phyloP scores from a whole-genome alignment of 2,329 filamentous ascomycete species.

The Talaromyces sp. region DNA sequence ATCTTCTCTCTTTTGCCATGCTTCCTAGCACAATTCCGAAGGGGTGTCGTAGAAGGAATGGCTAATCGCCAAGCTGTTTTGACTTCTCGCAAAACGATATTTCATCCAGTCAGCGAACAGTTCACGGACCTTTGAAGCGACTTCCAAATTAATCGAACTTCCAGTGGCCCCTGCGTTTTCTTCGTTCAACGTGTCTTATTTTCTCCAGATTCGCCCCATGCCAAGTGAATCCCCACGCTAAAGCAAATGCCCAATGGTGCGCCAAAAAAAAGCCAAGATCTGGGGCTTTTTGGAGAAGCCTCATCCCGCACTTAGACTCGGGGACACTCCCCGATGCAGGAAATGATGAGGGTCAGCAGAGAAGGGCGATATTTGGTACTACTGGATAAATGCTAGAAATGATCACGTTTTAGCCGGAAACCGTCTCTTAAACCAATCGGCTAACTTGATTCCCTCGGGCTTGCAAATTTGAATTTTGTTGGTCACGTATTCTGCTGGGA shows the following conservation, averaged over 20 bases:
- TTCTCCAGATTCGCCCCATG: constrained; percentile 5
- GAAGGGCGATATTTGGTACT: background rate
- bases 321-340: background rate
- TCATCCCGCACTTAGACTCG: background rate
- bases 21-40: background rate
- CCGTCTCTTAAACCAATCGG: background rate
- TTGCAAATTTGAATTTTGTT: background rate
- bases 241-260: background rate
- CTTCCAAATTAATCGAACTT: background rate
- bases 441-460: background rate
- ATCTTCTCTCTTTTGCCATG: background rate
- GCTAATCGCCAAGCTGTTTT: background rate
- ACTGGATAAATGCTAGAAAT: background rate
- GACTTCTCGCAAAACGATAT: background rate
- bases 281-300: background rate
- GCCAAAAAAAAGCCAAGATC: background rate
- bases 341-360: background rate
- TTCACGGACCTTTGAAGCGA: background rate
- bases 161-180: background rate
- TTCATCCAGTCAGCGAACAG: background rate
- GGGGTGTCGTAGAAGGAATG: background rate
- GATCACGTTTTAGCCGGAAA: background rate
- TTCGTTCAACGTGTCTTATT: background rate
- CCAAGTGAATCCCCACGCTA: background rate
- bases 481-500: background rate